Evolutionary conservation across 768 basidiomycete genomes (phyloP).

Genomic region (Boletales sp.): DNA sequence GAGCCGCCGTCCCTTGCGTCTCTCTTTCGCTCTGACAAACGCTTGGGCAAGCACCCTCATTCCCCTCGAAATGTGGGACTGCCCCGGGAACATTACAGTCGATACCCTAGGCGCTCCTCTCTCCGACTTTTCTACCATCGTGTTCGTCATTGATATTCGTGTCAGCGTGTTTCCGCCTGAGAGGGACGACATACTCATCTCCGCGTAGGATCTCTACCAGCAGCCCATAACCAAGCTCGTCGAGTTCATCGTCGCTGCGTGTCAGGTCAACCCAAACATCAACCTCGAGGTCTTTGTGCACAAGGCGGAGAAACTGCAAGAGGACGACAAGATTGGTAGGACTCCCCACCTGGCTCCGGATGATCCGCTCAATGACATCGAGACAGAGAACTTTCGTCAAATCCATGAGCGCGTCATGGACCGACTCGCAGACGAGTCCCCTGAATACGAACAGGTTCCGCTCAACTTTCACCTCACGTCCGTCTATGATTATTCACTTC

Average conservation of each 20-base stretch:
- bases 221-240: slow-evolving; percentile 80
- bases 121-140: slow-evolving; percentile 75
- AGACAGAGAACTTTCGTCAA: slow-evolving; percentile 82
- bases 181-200: slow-evolving; percentile 1
- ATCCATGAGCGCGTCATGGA: slow-evolving; percentile 86
- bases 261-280: slow-evolving; percentile 69
- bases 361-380: neutral
- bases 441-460: slow-evolving; percentile 74
- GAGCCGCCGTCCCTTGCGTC: slow-evolving; percentile 30
- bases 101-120: slow-evolving; percentile 76
- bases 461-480: slow-evolving; percentile 91
- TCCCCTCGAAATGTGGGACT: slow-evolving; percentile 94
- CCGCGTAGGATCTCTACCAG: slow-evolving; percentile 71
- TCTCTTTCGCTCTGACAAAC: neutral
- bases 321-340: slow-evolving; percentile 88
- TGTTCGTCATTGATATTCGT: slow-evolving; percentile 95
- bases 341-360: neutral
- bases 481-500: slow-evolving; percentile 87
- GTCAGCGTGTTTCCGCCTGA: slow-evolving; percentile 38
- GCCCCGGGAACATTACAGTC: slow-evolving; percentile 80
- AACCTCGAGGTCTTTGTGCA: slow-evolving; percentile 92
- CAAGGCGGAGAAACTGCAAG: slow-evolving; percentile 88
- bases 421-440: slow-evolving; percentile 69
- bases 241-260: slow-evolving; percentile 75
- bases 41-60: slow-evolving; percentile 68